Conservation (phyloP, 2,329 filamentous ascomycete species). For the Cercospora sesami region DNA sequence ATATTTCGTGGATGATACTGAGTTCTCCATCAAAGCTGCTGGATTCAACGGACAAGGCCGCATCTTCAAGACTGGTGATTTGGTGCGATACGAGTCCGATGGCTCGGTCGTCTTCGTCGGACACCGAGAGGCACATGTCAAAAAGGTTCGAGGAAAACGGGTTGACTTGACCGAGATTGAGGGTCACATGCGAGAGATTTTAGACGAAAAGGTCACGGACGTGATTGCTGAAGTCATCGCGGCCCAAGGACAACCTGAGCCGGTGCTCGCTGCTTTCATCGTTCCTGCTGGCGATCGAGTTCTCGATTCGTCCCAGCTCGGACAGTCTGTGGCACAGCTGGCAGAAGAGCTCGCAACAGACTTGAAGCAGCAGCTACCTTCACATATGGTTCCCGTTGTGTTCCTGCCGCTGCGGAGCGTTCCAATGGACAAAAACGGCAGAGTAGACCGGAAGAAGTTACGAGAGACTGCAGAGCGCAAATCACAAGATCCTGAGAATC, state of each 20-base stretch:
- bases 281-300: constrained; percentile 4
- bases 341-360: constrained; percentile 2
- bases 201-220: constrained; percentile 40
- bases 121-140: constrained; percentile 69
- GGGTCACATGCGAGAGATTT: constrained; percentile 26
- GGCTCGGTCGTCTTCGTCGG: constrained; percentile 61
- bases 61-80: constrained; percentile 63
- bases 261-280: constrained; percentile 17
- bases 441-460: constrained; percentile 60
- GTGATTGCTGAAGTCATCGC: constrained; percentile 15
- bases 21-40: constrained; percentile 24
- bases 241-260: constrained; percentile 24
- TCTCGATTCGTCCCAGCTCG: not conserved
- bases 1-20: constrained; percentile 37
- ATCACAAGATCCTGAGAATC: constrained; percentile 7
- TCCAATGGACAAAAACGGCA: constrained; percentile 71
- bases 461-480: constrained; percentile 41
- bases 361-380: constrained; percentile 15
- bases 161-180: constrained; percentile 75
- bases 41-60: constrained; percentile 41
- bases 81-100: constrained; percentile 56
- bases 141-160: constrained; percentile 71
- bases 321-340: constrained; percentile 2
- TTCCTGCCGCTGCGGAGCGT: constrained; percentile 68
- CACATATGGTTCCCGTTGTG: constrained; percentile 76